Base-by-base conservation (phyloP, 2,329 filamentous ascomycete species). In the Hymenoscyphus fructigenus region DNA sequence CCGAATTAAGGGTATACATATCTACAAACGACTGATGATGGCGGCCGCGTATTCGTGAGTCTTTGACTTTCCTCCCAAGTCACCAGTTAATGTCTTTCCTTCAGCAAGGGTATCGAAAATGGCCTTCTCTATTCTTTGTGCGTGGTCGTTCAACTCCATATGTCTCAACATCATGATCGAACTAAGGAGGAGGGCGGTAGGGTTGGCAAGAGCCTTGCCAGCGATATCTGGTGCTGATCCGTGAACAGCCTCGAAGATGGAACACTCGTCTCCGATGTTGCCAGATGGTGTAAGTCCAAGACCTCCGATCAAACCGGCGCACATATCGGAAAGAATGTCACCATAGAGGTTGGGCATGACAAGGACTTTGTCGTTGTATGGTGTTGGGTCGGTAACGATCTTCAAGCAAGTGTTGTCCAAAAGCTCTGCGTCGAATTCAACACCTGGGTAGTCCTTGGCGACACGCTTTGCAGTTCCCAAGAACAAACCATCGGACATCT, bases 81-180 rank as follows among this genome's bases (percentile, higher is more conserved):
- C 95, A 75, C 95, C 94, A 38, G 95, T 99, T 79, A 99, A 88
- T 68, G 88, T 84, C 90, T 97, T 97, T 83, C 95, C 95, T 85
- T 99, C 93, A 67, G 93, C 90, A 71, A 99, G 86, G 67, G 93
- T 96, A 79, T 91, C 91, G 80, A 99, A 98, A 77, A 94, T 96
- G 71, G 95, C 95, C 80, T 87, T 91, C 85, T 98, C 92, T 77
- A 99, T 98, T 79, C 88, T 89, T 79, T 84, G 79, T 72, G 95
- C 95, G 79, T 98, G 88, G 69, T 92, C 85, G 79, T 83, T 88
- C 70, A 99, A 85, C 76, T 91, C 89, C 94, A 99, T 98, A 83
- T 99, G 95, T 81, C 95, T 90, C 85, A 99, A 83, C 95, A 99
- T 98, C 95, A 99, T 98, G 84, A 98, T 95, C 79, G 91, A 96